Base-by-base conservation (phyloP, 1,284 basidiomycete species). In the Marasmius oreades region DNA sequence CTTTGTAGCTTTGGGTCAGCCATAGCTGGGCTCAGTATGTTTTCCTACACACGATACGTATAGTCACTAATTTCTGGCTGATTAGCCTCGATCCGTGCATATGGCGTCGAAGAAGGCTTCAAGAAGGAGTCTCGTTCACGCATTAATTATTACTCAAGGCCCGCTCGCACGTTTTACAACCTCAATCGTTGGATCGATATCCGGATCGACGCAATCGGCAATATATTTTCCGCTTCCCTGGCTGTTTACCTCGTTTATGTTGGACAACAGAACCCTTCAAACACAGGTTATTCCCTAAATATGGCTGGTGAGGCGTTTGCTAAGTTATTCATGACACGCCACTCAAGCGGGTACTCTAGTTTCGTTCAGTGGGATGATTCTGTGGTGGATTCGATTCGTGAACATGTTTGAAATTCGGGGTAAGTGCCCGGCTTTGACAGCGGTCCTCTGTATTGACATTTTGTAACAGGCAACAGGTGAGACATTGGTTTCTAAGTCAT, bases 331-430 rank as follows among this genome's bases (percentile, higher is more conserved):
- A 44, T 24, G 39, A 4, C 28, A 31, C 39, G n/a, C 4, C n/a
- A 16, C 44, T 46, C 28, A 31, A 45, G 28, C 31, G n/a, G 20
- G 10, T 36, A 39, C 14, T 24, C 18, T 47, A 80, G 78, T 82
- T 37, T 73, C 73, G 1, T 86, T 86, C 64, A 83, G 80, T 59
- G 62, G 69, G 5, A 67, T 79, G 71, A 84, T 86, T 36, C 67
- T 86, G 53, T 78, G 70, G 64, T 79, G 78, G 74, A 77, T 86
- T 22, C 70, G 79, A 26, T 63, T 74, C 12, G 68, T 78, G 39
- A 87, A 87, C 57, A 73, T 79, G 5, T 78, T 87, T 39, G 85
- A 88, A 69, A 79, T 86, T 14, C 76, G 76, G 62, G 78, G 84
- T 73, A 69, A 44, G 70, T 65, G 28, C 26, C 51, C 50, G 33